Evolutionary conservation across 2,329 filamentous ascomycete genomes (phyloP), one percentile per base, ranked within the genome.

Genomic region (Rasamsonia emersonii): DNA sequence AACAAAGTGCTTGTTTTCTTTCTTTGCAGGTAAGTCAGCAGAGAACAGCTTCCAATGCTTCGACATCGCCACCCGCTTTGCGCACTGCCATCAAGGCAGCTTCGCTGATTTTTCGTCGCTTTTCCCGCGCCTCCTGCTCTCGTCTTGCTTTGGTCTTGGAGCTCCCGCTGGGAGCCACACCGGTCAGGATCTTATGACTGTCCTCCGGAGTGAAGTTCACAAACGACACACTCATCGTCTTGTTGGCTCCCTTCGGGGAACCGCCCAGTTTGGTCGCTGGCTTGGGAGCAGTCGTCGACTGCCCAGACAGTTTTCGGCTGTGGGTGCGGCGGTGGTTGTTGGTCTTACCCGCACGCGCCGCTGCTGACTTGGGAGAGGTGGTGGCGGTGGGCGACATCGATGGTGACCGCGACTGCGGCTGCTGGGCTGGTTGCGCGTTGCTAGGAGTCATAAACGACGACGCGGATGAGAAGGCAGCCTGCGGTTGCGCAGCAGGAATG

Each of bases 111-210:
- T 61, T 60, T 36, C 60, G 64, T 47, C 83, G 68, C 59, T 80
- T 79, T 51, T 95, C 89, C 32, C 73, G 68, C 2, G 85, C 85
- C 63, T 95, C 89, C 56, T 85, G 82, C 58, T 96, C 89, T 30
- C 91, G 67, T 34, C 86, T 67, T n/a, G 86, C 86, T 56, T 95
- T 95, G 6, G 91, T 96, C 72, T 96, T 96, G 44, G 77, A 83
- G 45, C 79, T 86, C 7, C 91, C 91, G 43, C 81, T 88, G 1
- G 89, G 89, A 27, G 91, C 91, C 9, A 98, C 91, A 4, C 88
- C 89, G 5, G 76, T 85, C 58, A 98, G 75, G 25, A 98, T 79
- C 51, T 82, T 75, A 9, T 72, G 66, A 47, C 78, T 79, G 56
- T 98, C 88, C 30, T 71, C 68, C 1, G 86, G 79, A 1, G 88